phyloP scores from a whole-genome alignment of 352 stramenopile genomes.

The Plasmopara halstedii region DNA sequence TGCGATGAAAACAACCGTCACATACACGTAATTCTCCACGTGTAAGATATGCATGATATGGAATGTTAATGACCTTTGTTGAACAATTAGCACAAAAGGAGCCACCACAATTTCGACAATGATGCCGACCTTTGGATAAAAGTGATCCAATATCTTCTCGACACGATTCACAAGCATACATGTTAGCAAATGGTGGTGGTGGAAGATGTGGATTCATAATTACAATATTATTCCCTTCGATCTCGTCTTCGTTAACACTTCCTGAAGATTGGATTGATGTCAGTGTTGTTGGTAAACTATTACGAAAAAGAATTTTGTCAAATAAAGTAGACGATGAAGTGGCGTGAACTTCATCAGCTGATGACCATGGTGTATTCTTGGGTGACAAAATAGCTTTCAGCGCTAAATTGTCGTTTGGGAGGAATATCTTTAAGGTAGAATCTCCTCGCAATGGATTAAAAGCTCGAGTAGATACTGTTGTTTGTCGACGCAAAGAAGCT shows the following conservation, averaged over 20 bases:
- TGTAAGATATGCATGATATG: slow-evolving; percentile 49
- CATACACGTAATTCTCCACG: slow-evolving; percentile 64
- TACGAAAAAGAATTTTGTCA: slow-evolving; percentile 36
- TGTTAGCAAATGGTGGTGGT: slow-evolving; percentile 66
- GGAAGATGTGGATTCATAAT: slow-evolving; percentile 47
- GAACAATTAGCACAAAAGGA: slow-evolving; percentile 68
- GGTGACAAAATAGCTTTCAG: slow-evolving; percentile 52
- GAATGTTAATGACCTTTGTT: slow-evolving; percentile 40
- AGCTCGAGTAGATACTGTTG: background rate
- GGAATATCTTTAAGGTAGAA: slow-evolving; percentile 40
- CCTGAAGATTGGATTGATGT: slow-evolving; percentile 24
- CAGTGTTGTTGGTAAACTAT: background rate
- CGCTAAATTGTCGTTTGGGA: slow-evolving; percentile 42
- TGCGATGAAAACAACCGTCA: slow-evolving; percentile 64
- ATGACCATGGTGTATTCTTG: slow-evolving; percentile 3
- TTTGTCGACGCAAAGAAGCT: slow-evolving; percentile 1
- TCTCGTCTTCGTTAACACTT: slow-evolving; percentile 40
- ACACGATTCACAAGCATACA: slow-evolving; percentile 68
- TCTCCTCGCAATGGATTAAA: slow-evolving; percentile 22
- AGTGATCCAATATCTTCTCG: slow-evolving; percentile 67
- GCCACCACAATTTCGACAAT: slow-evolving; percentile 74
- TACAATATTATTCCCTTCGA: slow-evolving; percentile 34
- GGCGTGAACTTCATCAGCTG: background rate
- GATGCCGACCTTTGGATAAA: slow-evolving; percentile 58
- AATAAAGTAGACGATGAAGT: slow-evolving; percentile 18